These are phyloP conservation scores for Rosa chinensis DNA, from an alignment of 306 rosid genomes.

Conservation along the genomic window DNA sequence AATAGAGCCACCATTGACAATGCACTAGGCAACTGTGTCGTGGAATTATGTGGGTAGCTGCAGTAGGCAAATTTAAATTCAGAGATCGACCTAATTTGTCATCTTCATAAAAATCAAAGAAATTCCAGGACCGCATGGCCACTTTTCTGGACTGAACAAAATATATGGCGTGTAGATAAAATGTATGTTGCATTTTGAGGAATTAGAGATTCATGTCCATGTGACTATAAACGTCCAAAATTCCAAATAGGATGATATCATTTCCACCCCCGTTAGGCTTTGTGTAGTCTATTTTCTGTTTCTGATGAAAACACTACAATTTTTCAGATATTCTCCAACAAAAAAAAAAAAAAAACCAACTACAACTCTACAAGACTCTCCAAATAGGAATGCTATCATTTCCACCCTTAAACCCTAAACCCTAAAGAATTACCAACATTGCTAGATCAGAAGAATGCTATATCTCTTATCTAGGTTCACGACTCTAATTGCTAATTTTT, in stretches of 20 bases:
- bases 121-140: background rate
- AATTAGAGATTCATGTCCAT: background rate
- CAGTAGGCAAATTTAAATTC: background rate
- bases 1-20: background rate
- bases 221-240: background rate
- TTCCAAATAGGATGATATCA: background rate
- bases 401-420: too few species aligned
- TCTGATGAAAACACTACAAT: background rate
- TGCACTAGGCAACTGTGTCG: background rate
- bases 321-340: background rate
- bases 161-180: background rate
- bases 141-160: background rate
- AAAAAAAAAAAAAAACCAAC: background rate
- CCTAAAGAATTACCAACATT: too few species aligned
- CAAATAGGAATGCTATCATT: too few species aligned
- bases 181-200: background rate
- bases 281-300: background rate
- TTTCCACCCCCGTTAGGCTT: background rate
- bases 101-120: background rate
- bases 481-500: too few species aligned
- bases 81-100: background rate
- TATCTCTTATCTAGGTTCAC: too few species aligned
- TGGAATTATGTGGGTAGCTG: too few species aligned
- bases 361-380: too few species aligned
- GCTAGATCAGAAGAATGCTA: too few species aligned